Evolutionary conservation across 192 early-diverging fungal species (phyloP).

Genomic region (Allomyces arbusculus): DNA sequence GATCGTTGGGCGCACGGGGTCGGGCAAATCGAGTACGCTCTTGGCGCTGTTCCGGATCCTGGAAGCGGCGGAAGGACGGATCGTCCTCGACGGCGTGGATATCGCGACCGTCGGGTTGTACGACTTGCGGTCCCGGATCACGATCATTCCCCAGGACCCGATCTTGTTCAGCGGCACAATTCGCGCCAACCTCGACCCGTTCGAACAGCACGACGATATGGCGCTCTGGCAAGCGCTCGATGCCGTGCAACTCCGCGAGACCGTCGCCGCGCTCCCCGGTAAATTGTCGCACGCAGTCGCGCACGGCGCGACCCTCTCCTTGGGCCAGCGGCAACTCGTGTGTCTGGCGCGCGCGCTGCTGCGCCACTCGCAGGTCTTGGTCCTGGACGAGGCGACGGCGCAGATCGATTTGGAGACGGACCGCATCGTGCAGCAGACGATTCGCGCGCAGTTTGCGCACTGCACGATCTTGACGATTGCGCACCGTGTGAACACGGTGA

Average conservation of each 20-base stretch:
- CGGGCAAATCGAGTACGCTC: slow-evolving; percentile 20
- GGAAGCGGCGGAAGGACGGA: slow-evolving; percentile 10
- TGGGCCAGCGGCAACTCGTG: slow-evolving; percentile 36
- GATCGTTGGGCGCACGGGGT: slow-evolving; percentile 22
- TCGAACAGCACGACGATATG: slow-evolving; percentile 22
- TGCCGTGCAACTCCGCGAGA: neutral
- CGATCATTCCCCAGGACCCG: slow-evolving; percentile 51
- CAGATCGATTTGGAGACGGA: slow-evolving; percentile 24
- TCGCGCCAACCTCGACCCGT: slow-evolving; percentile 51
- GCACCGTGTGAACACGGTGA: slow-evolving; percentile 53
- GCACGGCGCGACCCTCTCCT: slow-evolving; percentile 23
- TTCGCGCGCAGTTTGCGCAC: slow-evolving; percentile 30
- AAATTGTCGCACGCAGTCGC: neutral
- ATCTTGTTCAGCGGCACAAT: slow-evolving; percentile 43
- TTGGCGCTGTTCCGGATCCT: slow-evolving; percentile 9
- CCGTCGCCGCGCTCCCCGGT: neutral
- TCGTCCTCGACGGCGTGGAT: slow-evolving; percentile 16
- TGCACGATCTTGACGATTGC: slow-evolving; percentile 49
- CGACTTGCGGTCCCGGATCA: slow-evolving; percentile 31
- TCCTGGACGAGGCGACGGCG: slow-evolving; percentile 69
- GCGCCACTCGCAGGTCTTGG: slow-evolving; percentile 24
- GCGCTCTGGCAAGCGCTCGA: slow-evolving; percentile 24
- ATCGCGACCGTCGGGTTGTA: slow-evolving; percentile 1
- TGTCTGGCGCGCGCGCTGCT: slow-evolving; percentile 39
- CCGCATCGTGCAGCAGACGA: slow-evolving; percentile 41